phyloP scores from a whole-genome alignment of 768 basidiomycete genomes.

The Lentinula edodes region DNA sequence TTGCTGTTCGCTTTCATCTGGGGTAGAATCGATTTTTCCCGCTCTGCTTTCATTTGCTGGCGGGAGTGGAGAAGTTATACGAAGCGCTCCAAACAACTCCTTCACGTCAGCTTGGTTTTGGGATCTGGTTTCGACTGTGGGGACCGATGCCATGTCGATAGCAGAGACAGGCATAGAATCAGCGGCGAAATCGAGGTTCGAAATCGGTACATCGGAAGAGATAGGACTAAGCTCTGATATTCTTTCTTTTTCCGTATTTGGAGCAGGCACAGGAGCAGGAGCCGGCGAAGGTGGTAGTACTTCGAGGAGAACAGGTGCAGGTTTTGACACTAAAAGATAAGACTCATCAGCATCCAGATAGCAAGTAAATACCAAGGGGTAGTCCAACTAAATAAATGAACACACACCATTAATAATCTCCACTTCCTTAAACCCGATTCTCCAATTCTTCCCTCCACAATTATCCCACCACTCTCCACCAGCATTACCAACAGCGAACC shows the following conservation, averaged over 20 bases:
- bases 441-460: conserved; percentile 74
- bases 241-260: neutral
- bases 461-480: conserved; percentile 92
- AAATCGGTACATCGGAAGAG: neutral
- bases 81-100: no score
- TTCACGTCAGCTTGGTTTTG: no score
- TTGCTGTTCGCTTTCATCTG: neutral
- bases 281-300: neutral
- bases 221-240: neutral
- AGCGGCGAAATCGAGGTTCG: neutral
- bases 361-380: neutral
- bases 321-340: neutral
- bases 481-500: conserved; percentile 4
- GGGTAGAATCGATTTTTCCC: no score
- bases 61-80: neutral
- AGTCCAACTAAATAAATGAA: neutral
- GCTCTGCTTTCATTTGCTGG: no score
- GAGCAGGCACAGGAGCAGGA: neutral
- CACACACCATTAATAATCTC: neutral
- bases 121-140: no score
- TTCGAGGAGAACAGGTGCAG: neutral
- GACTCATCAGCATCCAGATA: neutral
- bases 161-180: no score
- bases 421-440: conserved; percentile 49
- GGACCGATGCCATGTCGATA: neutral